Conservation (phyloP, 805 yeast genomes). For the Candida odintsovae region DNA sequence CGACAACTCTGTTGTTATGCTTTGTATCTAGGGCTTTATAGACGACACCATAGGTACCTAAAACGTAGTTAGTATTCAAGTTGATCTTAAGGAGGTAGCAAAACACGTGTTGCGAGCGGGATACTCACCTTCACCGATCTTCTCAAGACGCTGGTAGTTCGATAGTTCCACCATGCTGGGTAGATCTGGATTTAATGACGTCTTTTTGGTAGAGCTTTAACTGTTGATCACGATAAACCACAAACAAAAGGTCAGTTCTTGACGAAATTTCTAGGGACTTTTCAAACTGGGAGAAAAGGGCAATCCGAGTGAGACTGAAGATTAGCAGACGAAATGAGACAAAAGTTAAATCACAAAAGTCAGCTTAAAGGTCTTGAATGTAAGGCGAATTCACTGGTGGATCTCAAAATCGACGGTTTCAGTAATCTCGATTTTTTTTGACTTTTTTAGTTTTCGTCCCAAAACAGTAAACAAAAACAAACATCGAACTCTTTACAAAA, state of each 20-base stretch:
- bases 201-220: not conserved
- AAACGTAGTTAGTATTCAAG: not conserved
- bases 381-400: not conserved
- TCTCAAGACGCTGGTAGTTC: conserved; percentile 90
- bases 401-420: not conserved
- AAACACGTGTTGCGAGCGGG: not conserved
- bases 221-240: not conserved
- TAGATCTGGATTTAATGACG: not conserved
- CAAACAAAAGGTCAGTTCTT: not conserved
- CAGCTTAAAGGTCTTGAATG: not conserved
- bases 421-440: not conserved
- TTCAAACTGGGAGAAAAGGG: no score
- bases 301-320: not conserved
- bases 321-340: not conserved
- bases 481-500: not conserved
- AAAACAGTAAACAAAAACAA: conserved; percentile 11
- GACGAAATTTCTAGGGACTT: no score
- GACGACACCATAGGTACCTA: conserved; percentile 93
- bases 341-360: not conserved
- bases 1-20: conserved; percentile 91
- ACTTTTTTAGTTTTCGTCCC: not conserved
- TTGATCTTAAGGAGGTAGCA: not conserved
- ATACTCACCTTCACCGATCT: conserved; percentile 85
- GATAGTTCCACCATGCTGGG: conserved; percentile 51
- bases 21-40: conserved; percentile 89